Percentiles rank a stretch among this genome's conserved stretches.
These are phyloP conservation scores for California macrophylla DNA, from an alignment of 441 rosid genomes.

Conservation along the genomic window DNA sequence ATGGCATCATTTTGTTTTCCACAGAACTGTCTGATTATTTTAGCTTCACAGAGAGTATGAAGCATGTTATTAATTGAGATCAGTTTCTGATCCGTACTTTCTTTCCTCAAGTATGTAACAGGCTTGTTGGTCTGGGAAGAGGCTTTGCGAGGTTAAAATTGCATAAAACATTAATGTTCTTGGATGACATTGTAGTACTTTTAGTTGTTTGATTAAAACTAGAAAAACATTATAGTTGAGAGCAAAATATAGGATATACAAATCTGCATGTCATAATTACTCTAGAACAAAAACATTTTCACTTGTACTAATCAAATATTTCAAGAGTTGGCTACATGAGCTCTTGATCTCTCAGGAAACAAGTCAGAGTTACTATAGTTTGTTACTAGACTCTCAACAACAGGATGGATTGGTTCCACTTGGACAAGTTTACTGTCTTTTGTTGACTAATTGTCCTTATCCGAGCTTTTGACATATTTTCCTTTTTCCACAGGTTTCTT, in stretches of 20 bases:
- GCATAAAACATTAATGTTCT: not conserved
- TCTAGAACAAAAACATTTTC: not conserved
- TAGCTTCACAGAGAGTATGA: not conserved
- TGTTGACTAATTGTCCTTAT: slow-evolving; percentile 7
- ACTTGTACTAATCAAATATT: not conserved
- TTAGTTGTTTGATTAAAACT: not conserved
- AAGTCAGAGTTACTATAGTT: not conserved
- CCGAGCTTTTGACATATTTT: slow-evolving; percentile 10
- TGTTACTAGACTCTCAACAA: not conserved
- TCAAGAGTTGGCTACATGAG: slow-evolving; percentile 3
- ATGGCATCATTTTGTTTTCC: not conserved
- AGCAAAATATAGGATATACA: not conserved
- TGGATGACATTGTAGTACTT: not conserved
- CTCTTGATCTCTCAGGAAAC: not conserved
- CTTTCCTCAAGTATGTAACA: not conserved
- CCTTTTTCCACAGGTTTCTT: slow-evolving; percentile 30
- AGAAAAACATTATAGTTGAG: not conserved
- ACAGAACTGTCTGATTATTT: not conserved
- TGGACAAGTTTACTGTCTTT: not conserved
- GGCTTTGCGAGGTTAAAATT: not conserved
- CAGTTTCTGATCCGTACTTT: not conserved
- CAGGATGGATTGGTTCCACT: not conserved
- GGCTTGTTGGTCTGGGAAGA: not conserved
- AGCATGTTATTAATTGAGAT: not conserved
- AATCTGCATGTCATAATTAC: not conserved